Evolutionary conservation across 805 yeast genomes (phyloP).

Genomic region (Wickerhamiella musiphila): DNA sequence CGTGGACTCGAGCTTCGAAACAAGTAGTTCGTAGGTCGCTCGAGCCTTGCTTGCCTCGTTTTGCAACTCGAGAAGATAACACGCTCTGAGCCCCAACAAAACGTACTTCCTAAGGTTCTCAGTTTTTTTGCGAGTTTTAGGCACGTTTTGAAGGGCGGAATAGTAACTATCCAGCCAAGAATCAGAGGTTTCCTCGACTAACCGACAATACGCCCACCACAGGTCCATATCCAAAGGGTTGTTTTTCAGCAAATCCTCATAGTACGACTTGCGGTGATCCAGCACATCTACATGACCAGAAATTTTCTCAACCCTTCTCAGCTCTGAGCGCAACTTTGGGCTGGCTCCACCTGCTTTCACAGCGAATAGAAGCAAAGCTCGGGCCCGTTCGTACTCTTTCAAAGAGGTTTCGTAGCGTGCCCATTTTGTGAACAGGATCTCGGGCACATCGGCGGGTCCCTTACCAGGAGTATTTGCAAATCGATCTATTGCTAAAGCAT

Average conservation of each 20-base stretch:
- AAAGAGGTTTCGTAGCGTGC: slow-evolving; percentile 52
- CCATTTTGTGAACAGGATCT: slow-evolving; percentile 34
- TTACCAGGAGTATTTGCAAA: slow-evolving; percentile 22
- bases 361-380: slow-evolving; percentile 40
- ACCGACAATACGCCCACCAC: slow-evolving; percentile 63
- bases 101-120: slow-evolving; percentile 52
- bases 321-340: slow-evolving; percentile 33
- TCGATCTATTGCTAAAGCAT: slow-evolving; percentile 50
- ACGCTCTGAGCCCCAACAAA: slow-evolving; percentile 50
- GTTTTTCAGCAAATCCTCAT: slow-evolving; percentile 30
- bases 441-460: slow-evolving; percentile 19
- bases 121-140: slow-evolving; percentile 23
- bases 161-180: slow-evolving; percentile 26
- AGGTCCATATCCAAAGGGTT: slow-evolving; percentile 39
- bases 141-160: slow-evolving; percentile 28
- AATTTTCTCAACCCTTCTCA: too few species aligned
- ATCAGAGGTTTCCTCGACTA: slow-evolving; percentile 28
- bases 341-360: slow-evolving; percentile 48
- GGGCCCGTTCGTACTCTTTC: slow-evolving; percentile 44
- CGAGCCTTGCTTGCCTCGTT: slow-evolving; percentile 32
- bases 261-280: slow-evolving; percentile 36
- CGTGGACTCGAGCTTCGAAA: slow-evolving; percentile 38
- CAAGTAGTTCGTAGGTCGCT: slow-evolving; percentile 31
- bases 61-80: slow-evolving; percentile 42
- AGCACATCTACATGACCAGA: too few species aligned